These are phyloP conservation scores for Backusella liffmaniae DNA, from an alignment of 192 early-diverging fungal species.

Conservation along the genomic window DNA sequence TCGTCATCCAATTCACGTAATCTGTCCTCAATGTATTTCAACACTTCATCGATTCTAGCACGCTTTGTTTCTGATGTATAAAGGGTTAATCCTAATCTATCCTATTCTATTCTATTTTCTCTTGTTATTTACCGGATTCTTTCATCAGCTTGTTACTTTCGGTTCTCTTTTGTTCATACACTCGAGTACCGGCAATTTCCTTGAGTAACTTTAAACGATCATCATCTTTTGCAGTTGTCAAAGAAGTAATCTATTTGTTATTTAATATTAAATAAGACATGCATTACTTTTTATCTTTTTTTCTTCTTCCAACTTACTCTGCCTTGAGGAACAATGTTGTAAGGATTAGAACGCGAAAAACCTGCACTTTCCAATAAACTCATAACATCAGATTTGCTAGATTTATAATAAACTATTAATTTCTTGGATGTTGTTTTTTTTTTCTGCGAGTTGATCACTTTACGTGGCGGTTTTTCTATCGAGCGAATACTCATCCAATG, in stretches of 20 bases:
- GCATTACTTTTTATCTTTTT: neutral
- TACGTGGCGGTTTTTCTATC: constrained; percentile 89
- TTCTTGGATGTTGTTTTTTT: neutral
- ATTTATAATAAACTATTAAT: neutral
- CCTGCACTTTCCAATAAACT: constrained; percentile 95
- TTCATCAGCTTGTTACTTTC: constrained; percentile 92
- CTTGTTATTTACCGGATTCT: constrained; percentile 66
- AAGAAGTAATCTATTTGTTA: constrained; percentile 69
- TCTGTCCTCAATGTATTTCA: constrained; percentile 86
- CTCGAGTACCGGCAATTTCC: constrained; percentile 96
- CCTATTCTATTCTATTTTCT: neutral
- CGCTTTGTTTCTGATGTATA: constrained; percentile 67
- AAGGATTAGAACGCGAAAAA: constrained; percentile 95
- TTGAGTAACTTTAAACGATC: constrained; percentile 91
- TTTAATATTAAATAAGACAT: neutral
- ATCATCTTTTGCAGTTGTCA: constrained; percentile 92
- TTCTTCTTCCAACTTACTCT: constrained; percentile 52
- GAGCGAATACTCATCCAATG: constrained; percentile 98
- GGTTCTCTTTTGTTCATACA: constrained; percentile 89
- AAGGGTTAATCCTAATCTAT: neutral
- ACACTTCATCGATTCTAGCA: constrained; percentile 84
- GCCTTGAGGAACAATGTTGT: constrained; percentile 99
- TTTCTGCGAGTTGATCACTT: constrained; percentile 8
- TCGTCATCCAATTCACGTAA: constrained; percentile 89
- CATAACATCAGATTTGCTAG: constrained; percentile 87